A percentile compares a stretch with the other conserved stretches of the same genome.
Evolutionary conservation across 2,329 filamentous ascomycete species (phyloP).

Genomic region (Leptographium radiaticola): DNA sequence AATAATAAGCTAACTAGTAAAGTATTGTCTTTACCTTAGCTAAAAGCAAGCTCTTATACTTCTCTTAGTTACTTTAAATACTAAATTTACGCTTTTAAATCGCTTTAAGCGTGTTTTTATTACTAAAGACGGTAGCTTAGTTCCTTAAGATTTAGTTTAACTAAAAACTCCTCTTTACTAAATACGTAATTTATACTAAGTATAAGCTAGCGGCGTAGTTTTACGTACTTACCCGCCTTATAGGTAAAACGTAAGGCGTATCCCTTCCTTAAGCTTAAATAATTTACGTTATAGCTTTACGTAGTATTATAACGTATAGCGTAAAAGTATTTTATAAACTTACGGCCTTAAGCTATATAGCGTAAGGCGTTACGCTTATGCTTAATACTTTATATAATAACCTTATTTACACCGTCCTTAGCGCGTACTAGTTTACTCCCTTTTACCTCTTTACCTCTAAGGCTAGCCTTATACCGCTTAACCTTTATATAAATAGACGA

Average conservation of each 20-base stretch:
- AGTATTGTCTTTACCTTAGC: too few species aligned
- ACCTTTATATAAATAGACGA: neutral
- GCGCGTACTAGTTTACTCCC: neutral
- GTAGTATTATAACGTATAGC: neutral
- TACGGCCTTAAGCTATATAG: neutral
- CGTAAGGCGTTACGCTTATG: neutral
- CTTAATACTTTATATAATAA: neutral
- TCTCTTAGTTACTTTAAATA: too few species aligned
- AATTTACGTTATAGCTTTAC: neutral
- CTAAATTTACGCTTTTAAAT: too few species aligned
- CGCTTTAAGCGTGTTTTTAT: too few species aligned
- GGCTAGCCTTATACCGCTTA: neutral
- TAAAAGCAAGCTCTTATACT: too few species aligned
- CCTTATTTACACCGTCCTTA: neutral
- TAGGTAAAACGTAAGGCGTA: neutral
- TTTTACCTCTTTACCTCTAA: neutral
- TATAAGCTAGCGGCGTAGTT: neutral
- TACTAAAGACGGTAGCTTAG: too few species aligned
- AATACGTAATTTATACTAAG: neutral
- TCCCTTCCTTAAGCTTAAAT: neutral
- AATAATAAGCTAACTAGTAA: too few species aligned
- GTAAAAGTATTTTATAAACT: neutral
- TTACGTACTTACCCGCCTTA: neutral
- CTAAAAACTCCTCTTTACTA: neutral
- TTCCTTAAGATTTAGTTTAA: neutral